phyloP scores from a whole-genome alignment of 2,329 filamentous ascomycete species.

The Diaporthe capsici region DNA sequence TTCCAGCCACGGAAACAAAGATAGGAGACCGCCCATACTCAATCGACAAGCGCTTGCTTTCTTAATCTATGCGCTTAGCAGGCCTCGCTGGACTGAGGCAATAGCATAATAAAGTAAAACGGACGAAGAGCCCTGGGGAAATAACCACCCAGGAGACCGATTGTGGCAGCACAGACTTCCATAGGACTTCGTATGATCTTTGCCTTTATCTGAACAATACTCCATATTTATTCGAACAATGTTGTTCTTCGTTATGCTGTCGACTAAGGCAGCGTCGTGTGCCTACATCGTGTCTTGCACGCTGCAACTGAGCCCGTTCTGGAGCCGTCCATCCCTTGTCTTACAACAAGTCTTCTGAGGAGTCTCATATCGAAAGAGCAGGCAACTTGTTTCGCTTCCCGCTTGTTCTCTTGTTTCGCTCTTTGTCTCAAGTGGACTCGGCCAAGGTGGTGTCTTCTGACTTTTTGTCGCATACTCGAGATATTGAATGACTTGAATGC shows the following conservation, averaged over 20 bases:
- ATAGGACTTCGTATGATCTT: background rate
- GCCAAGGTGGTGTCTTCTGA: background rate
- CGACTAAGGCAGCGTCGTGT: background rate
- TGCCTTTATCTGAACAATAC: too few species aligned
- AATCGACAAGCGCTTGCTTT: background rate
- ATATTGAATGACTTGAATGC: background rate
- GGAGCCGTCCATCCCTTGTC: background rate
- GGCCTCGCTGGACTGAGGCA: too few species aligned
- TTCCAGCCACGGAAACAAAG: background rate
- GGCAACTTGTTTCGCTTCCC: background rate
- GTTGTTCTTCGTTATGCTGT: background rate
- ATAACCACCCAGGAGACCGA: too few species aligned
- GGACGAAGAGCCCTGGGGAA: background rate
- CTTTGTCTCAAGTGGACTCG: background rate
- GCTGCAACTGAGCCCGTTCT: background rate
- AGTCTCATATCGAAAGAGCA: background rate
- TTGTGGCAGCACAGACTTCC: background rate
- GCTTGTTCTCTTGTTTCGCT: background rate
- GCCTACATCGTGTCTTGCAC: background rate
- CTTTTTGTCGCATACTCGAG: background rate
- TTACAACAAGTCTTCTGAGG: background rate
- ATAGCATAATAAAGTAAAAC: background rate
- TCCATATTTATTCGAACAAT: background rate
- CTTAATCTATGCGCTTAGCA: too few species aligned
- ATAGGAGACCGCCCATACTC: too few species aligned